Evolutionary conservation across 768 basidiomycete genomes (phyloP).

Genomic region (Termitomyces titanicus): DNA sequence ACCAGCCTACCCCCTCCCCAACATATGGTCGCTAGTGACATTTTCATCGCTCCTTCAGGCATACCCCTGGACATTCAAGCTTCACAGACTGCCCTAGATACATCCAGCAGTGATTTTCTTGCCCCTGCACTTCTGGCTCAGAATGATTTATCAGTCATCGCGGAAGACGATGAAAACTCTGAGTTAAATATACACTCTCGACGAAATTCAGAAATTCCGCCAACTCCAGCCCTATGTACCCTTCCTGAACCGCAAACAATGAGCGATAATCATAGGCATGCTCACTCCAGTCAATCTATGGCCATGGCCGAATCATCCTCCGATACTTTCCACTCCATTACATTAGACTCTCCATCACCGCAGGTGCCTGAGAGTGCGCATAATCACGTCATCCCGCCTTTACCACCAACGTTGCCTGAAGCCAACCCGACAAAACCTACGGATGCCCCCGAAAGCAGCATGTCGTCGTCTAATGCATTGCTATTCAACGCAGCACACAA

Average conservation of each 20-base stretch:
- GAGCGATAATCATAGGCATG: not conserved
- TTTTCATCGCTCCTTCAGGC: not conserved
- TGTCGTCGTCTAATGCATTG: not conserved
- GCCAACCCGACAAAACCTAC: not conserved
- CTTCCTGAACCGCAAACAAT: not conserved
- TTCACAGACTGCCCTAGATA: not conserved
- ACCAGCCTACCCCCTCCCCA: not conserved
- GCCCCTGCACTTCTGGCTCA: slow-evolving; percentile 19
- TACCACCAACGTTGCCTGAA: not conserved
- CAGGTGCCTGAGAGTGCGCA: not conserved
- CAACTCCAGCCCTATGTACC: not conserved
- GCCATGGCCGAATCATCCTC: slow-evolving; percentile 27
- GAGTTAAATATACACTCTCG: slow-evolving; percentile 32
- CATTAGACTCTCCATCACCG: slow-evolving; percentile 31
- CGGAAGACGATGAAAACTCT: slow-evolving; percentile 62
- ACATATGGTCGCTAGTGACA: not conserved
- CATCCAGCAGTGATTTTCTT: not conserved
- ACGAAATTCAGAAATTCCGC: not conserved
- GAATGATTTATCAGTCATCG: slow-evolving; percentile 64
- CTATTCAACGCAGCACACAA: slow-evolving; percentile 7
- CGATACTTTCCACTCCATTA: slow-evolving; percentile 34
- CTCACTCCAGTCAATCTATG: not conserved
- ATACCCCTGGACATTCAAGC: not conserved
- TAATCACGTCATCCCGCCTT: not conserved
- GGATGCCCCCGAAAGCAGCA: not conserved